phyloP scores from a whole-genome alignment of 2,329 filamentous ascomycete genomes.

The Hypoxylon sp. region DNA sequence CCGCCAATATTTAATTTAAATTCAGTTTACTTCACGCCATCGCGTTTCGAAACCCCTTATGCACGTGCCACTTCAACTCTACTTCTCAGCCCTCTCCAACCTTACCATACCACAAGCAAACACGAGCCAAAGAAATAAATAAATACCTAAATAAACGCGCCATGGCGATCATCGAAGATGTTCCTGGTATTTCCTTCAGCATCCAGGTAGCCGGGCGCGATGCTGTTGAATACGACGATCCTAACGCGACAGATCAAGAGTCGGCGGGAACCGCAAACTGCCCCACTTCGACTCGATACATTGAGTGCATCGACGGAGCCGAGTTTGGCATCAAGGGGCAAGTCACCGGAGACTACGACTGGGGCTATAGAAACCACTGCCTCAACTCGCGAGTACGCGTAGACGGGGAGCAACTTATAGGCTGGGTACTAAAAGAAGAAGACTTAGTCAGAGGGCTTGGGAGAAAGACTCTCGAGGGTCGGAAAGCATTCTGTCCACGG shows the following conservation, averaged over 20 bases:
- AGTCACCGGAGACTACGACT: conserved; percentile 42
- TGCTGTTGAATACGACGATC: conserved; percentile 48
- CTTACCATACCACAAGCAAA: background rate
- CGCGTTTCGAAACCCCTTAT: background rate
- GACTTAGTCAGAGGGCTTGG: background rate
- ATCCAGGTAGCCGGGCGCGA: conserved; percentile 46
- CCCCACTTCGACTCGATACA: conserved; percentile 49
- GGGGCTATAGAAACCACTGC: conserved; percentile 41
- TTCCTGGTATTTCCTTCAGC: conserved; percentile 48
- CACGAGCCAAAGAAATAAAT: background rate
- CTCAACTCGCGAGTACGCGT: conserved; percentile 35
- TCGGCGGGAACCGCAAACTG: background rate
- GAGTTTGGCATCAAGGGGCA: conserved; percentile 47
- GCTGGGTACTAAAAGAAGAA: background rate
- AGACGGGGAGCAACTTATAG: conserved; percentile 45
- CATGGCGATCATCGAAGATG: conserved; percentile 49
- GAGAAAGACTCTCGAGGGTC: background rate
- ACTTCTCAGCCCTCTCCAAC: background rate
- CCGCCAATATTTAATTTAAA: background rate
- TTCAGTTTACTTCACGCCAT: background rate
- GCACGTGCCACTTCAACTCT: conserved; percentile 1
- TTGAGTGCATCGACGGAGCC: conserved; percentile 51
- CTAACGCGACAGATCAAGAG: conserved; percentile 38
- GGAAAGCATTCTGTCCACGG: background rate
- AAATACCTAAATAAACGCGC: too few species aligned